Conservation (phyloP, 768 basidiomycete genomes). For the Serendipita sp. region DNA sequence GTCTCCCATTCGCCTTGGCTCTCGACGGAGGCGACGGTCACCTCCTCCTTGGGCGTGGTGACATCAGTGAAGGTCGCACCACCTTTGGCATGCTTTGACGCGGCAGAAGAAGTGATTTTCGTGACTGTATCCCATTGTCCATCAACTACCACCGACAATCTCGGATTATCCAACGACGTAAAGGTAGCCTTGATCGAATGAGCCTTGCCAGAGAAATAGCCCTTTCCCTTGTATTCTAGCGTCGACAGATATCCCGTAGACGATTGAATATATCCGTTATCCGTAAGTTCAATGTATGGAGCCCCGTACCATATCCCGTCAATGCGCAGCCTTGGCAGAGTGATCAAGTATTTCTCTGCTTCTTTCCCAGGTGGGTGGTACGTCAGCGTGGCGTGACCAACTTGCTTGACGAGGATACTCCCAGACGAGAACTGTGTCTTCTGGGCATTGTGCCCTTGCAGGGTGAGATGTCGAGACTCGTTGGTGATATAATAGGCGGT, state of each 20-base stretch:
- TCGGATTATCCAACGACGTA: slow-evolving; percentile 30
- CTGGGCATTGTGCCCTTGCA: slow-evolving; percentile 83
- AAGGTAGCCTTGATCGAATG: slow-evolving; percentile 82
- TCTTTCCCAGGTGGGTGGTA: slow-evolving; percentile 41
- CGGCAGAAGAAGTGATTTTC: slow-evolving; percentile 15
- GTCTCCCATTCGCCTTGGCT: slow-evolving; percentile 53
- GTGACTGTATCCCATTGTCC: slow-evolving; percentile 61
- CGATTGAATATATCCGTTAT: slow-evolving; percentile 61
- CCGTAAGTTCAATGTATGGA: slow-evolving; percentile 82
- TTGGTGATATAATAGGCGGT: slow-evolving; percentile 84
- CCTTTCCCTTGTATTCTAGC: slow-evolving; percentile 92
- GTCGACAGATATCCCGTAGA: slow-evolving; percentile 44
- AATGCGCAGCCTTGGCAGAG: slow-evolving; percentile 79
- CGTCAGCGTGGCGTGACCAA: slow-evolving; percentile 79
- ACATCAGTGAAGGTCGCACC: slow-evolving; percentile 63
- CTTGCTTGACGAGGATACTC: slow-evolving; percentile 58
- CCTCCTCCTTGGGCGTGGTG: slow-evolving; percentile 54
- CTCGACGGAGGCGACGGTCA: slow-evolving; percentile 40
- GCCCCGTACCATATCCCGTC: slow-evolving; percentile 76
- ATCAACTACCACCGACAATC: slow-evolving; percentile 36
- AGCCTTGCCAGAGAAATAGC: slow-evolving; percentile 85
- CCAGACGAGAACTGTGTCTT: slow-evolving; percentile 81
- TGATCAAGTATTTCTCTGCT: slow-evolving; percentile 69
- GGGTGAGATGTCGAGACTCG: slow-evolving; percentile 50
- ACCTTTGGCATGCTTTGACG: slow-evolving; percentile 32